A percentile compares a stretch with the other conserved stretches of the same genome.
Conservation (phyloP, 805 yeast species). For the Barnettozyma siamensis region DNA sequence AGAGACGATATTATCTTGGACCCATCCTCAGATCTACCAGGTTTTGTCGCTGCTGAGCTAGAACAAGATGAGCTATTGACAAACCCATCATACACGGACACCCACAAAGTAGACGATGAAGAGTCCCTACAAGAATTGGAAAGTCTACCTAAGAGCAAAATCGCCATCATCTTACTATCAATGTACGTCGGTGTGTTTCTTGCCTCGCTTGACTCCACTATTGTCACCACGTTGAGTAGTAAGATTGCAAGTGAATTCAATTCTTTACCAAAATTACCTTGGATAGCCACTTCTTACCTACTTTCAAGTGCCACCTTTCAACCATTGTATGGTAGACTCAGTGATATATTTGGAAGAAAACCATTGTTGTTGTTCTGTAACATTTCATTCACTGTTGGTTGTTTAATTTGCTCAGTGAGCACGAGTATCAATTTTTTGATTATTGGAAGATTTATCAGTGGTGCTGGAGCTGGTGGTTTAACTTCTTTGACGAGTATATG, state of each 20-base stretch:
- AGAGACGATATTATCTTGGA: conserved; percentile 23
- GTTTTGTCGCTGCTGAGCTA: conserved; percentile 30
- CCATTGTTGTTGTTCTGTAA: conserved; percentile 46
- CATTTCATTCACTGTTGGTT: conserved; percentile 50
- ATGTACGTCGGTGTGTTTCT: conserved; percentile 46
- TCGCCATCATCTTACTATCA: conserved; percentile 33
- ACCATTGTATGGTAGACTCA: conserved; percentile 64
- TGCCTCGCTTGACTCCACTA: conserved; percentile 63
- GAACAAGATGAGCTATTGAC: conserved; percentile 25
- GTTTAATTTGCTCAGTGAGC: conserved; percentile 49
- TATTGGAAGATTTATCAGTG: conserved; percentile 56
- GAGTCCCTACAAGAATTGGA: conserved; percentile 1
- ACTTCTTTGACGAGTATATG: conserved; percentile 69
- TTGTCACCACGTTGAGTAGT: conserved; percentile 59
- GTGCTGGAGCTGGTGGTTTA: conserved; percentile 89
- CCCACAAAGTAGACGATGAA: conserved; percentile 8
- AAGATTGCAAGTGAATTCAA: conserved; percentile 65
- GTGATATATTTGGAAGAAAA: conserved; percentile 69
- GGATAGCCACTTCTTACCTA: conserved; percentile 71
- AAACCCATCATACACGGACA: conserved; percentile 14
- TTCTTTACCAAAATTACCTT: conserved; percentile 55
- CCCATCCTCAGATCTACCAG: conserved; percentile 29
- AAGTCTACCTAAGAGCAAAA: conserved; percentile 14
- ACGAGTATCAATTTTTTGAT: conserved; percentile 43
- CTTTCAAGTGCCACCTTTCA: conserved; percentile 68